Evolutionary conservation across 441 rosid genomes (phyloP).

Genomic region (Adansonia gregorii): DNA sequence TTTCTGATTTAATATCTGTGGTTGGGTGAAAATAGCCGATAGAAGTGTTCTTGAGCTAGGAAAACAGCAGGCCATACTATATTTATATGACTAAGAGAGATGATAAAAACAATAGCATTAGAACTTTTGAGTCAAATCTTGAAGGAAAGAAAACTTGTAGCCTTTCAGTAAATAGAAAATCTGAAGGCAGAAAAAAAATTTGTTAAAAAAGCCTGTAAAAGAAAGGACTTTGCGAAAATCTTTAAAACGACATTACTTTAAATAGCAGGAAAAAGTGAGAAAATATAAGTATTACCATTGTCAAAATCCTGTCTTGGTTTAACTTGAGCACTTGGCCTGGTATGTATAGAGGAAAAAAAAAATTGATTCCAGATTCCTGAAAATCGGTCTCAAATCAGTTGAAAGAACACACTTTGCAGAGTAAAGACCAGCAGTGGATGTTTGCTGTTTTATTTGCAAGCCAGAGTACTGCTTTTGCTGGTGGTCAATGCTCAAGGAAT

Average conservation of each 20-base stretch:
- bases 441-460: constrained; percentile 25
- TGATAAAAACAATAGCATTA: neutral
- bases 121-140: neutral
- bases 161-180: neutral
- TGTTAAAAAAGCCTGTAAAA: neutral
- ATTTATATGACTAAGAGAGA: constrained; percentile 3
- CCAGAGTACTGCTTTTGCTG: constrained; percentile 36
- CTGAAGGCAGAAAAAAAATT: neutral
- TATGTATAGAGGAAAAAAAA: constrained; percentile 19
- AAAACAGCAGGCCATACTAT: constrained; percentile 7
- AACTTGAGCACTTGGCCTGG: constrained; percentile 1
- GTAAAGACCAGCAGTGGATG: constrained; percentile 32
- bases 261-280: constrained; percentile 10
- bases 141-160: constrained; percentile 5
- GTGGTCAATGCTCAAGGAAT: constrained; percentile 33
- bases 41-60: constrained; percentile 19
- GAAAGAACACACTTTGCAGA: constrained; percentile 26
- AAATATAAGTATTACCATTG: neutral
- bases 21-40: constrained; percentile 19
- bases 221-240: neutral
- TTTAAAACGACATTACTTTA: neutral
- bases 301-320: neutral
- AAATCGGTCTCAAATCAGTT: constrained; percentile 19
- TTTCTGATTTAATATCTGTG: constrained; percentile 25
- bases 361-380: constrained; percentile 27